These are phyloP conservation scores for Cucurbita maxima DNA, from an alignment of 306 rosid genomes.

Conservation along the genomic window DNA sequence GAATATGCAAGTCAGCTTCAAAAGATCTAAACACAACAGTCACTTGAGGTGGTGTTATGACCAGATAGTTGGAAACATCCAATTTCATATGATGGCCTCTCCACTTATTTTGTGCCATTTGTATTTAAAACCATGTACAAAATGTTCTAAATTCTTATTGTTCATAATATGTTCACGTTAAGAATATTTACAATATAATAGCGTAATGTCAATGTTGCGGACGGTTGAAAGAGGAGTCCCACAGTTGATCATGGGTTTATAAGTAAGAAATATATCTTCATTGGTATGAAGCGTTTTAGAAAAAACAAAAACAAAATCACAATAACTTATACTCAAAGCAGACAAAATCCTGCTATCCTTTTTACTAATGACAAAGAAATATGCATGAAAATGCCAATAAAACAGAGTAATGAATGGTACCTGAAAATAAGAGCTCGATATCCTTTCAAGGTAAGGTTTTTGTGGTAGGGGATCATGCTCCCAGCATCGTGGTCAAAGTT, in stretches of 20 bases:
- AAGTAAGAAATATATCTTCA: no score
- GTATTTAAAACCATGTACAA: not conserved
- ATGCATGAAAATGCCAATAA: not conserved
- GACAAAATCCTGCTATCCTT: not conserved
- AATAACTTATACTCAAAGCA: no score
- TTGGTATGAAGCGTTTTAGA: no score
- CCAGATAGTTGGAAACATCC: not conserved
- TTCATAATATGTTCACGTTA: not conserved
- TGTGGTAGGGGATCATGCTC: conserved; percentile 81
- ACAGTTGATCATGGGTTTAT: no score
- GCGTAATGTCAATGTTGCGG: not conserved
- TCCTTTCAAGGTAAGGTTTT: conserved; percentile 63
- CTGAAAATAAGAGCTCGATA: conserved; percentile 82
- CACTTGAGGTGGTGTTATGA: not conserved
- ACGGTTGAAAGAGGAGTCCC: no score
- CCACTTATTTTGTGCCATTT: not conserved
- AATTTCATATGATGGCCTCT: not conserved
- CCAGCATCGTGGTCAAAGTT: conserved; percentile 44
- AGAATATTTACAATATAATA: not conserved
- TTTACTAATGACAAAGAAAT: not conserved
- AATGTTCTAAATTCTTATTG: not conserved
- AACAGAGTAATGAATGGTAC: conserved; percentile 9
- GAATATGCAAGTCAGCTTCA: not conserved
- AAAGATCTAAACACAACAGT: not conserved
- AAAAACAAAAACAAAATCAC: no score